Percentiles rank a stretch among this genome's conserved stretches.
Conservation (phyloP, 2,329 filamentous ascomycete genomes). For the Scedosporium apiospermum region DNA sequence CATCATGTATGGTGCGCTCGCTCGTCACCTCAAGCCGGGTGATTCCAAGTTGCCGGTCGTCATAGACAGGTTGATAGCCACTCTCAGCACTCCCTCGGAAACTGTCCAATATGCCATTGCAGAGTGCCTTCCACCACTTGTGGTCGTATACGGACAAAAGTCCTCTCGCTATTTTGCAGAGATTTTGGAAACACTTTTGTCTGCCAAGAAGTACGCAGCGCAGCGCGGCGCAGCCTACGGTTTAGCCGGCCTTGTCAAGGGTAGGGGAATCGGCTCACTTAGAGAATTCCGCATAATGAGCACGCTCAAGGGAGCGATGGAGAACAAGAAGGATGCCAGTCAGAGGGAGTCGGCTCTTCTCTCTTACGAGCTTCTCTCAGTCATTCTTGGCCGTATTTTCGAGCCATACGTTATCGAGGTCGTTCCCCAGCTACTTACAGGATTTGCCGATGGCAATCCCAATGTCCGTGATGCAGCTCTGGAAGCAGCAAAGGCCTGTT, state of each 20-base stretch:
- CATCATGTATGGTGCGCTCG: conserved; percentile 91
- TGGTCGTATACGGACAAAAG: conserved; percentile 63
- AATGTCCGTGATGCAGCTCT: conserved; percentile 91
- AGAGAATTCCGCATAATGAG: conserved; percentile 81
- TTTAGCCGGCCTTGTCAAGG: conserved; percentile 78
- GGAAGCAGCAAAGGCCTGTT: conserved; percentile 88
- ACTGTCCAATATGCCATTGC: conserved; percentile 95
- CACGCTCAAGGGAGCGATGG: conserved; percentile 69
- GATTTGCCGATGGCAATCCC: conserved; percentile 79
- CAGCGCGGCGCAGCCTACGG: conserved; percentile 93
- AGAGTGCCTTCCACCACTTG: conserved; percentile 84
- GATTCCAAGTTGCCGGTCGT: conserved; percentile 83
- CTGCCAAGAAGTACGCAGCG: conserved; percentile 83
- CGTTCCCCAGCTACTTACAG: conserved; percentile 77
- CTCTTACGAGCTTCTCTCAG: conserved; percentile 82
- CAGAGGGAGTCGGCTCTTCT: conserved; percentile 83
- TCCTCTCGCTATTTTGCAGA: conserved; percentile 71
- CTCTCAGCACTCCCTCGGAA: conserved; percentile 89
- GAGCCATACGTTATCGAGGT: conserved; percentile 96
- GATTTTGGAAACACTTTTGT: conserved; percentile 72
- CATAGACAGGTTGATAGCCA: conserved; percentile 74
- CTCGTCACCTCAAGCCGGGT: conserved; percentile 74
- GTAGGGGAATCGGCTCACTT: conserved; percentile 74
- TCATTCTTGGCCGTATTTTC: conserved; percentile 77
- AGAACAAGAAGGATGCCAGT: conserved; percentile 89